phyloP scores from a whole-genome alignment of 306 rosid genomes.

The Glycine tomentella region DNA sequence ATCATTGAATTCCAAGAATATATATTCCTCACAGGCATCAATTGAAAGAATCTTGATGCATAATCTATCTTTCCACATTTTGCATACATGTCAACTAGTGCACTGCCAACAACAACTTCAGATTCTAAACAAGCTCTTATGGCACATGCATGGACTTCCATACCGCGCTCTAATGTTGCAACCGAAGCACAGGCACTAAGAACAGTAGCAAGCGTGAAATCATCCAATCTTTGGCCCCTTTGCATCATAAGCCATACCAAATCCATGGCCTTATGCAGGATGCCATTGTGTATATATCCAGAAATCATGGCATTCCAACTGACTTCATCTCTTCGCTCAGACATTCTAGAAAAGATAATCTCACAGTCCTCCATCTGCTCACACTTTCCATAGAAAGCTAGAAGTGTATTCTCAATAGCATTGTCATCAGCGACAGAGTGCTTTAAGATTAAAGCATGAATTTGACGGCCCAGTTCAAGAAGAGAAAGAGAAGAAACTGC shows the following conservation, averaged over 20 bases:
- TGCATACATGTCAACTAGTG: constrained; percentile 88
- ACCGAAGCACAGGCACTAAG: constrained; percentile 96
- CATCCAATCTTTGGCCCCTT: constrained; percentile 81
- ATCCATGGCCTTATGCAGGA: constrained; percentile 77
- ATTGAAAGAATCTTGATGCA: constrained; percentile 84
- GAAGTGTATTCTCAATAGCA: constrained; percentile 79
- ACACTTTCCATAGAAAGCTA: constrained; percentile 86
- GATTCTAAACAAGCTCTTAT: constrained; percentile 80
- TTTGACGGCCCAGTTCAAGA: constrained; percentile 66
- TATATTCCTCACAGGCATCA: constrained; percentile 75
- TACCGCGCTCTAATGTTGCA: constrained; percentile 84
- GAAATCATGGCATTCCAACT: constrained; percentile 97
- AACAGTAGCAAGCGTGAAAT: constrained; percentile 89
- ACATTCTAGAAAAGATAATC: constrained; percentile 75
- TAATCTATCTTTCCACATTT: constrained; percentile 91
- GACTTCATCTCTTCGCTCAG: constrained; percentile 76
- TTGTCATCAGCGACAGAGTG: constrained; percentile 58
- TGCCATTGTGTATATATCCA: constrained; percentile 81
- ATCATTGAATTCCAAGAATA: constrained; percentile 97
- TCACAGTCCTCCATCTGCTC: constrained; percentile 72
- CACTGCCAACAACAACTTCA: constrained; percentile 91
- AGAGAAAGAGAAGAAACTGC: constrained; percentile 77
- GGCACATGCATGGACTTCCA: constrained; percentile 91
- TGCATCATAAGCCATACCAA: constrained; percentile 90
- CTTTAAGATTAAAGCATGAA: constrained; percentile 72